These are phyloP conservation scores for Circinella minor DNA, from an alignment of 371 early-diverging fungal species.

Conservation along the genomic window DNA sequence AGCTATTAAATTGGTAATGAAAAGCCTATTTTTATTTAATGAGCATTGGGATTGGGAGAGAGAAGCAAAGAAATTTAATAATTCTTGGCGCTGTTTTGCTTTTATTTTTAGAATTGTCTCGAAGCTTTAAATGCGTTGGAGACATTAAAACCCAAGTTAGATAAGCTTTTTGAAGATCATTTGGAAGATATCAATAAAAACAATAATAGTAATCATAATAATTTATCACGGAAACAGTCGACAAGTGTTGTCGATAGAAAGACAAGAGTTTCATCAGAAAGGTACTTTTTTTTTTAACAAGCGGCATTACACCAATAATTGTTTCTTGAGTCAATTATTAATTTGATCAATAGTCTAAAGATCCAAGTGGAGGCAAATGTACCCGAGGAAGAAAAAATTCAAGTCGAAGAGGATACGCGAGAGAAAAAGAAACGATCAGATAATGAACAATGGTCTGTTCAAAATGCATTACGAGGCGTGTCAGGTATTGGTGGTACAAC, in stretches of 20 bases:
- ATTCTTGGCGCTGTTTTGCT: too few relatives aligned
- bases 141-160: constrained; percentile 45
- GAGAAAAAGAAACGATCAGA: background rate
- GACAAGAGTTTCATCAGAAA: background rate
- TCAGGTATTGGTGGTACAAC: constrained; percentile 33
- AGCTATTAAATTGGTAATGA: constrained; percentile 38
- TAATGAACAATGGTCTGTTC: constrained; percentile 36
- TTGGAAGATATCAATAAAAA: constrained; percentile 7
- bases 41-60: background rate
- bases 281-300: too few relatives aligned
- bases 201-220: background rate
- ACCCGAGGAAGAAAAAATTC: background rate
- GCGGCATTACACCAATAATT: too few relatives aligned
- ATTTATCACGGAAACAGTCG: background rate
- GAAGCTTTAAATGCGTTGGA: constrained; percentile 56
- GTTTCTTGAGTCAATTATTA: too few relatives aligned
- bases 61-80: background rate
- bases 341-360: too few relatives aligned
- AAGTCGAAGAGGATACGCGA: constrained; percentile 4
- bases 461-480: constrained; percentile 50
- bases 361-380: too few relatives aligned
- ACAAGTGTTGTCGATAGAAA: background rate
- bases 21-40: background rate
- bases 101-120: constrained; percentile 40
- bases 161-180: constrained; percentile 27